A percentile compares a stretch with the other conserved stretches of the same genome.
phyloP scores from a whole-genome alignment of 805 yeast genomes.

The Saccharomycopsis selenospora region DNA sequence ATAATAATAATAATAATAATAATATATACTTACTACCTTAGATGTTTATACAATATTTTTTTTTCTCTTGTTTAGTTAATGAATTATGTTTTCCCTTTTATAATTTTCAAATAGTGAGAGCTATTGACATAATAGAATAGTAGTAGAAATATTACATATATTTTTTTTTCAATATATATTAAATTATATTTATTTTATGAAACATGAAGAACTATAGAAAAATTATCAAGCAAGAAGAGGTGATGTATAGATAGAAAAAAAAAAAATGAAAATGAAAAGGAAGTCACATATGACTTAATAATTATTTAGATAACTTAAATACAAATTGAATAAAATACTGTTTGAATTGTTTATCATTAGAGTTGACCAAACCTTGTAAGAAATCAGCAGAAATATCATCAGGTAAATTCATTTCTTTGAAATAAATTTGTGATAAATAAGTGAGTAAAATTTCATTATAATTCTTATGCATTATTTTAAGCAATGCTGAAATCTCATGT shows the following conservation, averaged over 20 bases:
- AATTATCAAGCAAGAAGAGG: neutral
- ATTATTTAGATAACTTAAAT: constrained; percentile 19
- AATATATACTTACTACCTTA: too few relatives aligned
- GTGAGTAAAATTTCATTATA: constrained; percentile 41
- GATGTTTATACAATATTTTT: too few relatives aligned
- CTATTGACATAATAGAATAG: too few relatives aligned
- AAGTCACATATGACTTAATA: constrained; percentile 22
- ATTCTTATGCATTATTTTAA: constrained; percentile 52
- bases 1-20: too few relatives aligned
- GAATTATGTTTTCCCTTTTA: too few relatives aligned
- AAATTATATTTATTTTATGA: too few relatives aligned
- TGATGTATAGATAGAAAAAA: constrained; percentile 1
- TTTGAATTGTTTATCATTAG: constrained; percentile 58
- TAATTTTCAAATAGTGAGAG: too few relatives aligned
- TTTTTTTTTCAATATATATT: too few relatives aligned
- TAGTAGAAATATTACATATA: too few relatives aligned
- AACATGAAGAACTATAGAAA: constrained; percentile 4
- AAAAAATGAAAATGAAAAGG: neutral
- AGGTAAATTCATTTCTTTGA: constrained; percentile 52
- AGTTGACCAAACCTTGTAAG: constrained; percentile 46
- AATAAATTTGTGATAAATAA: constrained; percentile 45
- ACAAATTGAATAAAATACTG: constrained; percentile 54
- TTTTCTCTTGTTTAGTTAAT: too few relatives aligned
- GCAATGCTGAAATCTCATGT: constrained; percentile 63
- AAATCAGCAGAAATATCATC: constrained; percentile 53